These are phyloP conservation scores for Thyridium curvatum DNA, from an alignment of 2,329 filamentous ascomycete species.

Conservation along the genomic window DNA sequence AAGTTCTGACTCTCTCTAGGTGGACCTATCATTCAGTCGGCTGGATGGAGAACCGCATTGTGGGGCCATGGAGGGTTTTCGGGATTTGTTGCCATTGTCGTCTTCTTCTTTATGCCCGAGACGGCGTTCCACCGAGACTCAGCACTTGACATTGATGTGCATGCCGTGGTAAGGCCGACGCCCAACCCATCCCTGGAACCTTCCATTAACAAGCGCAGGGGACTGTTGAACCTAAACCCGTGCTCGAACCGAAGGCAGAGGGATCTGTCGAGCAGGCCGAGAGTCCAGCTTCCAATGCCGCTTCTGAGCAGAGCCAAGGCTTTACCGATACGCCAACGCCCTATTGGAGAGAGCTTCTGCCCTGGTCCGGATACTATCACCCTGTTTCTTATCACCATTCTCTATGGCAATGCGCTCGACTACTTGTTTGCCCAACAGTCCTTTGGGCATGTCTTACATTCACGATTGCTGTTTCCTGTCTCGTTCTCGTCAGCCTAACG, in stretches of 20 bases:
- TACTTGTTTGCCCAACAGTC: conserved; percentile 26
- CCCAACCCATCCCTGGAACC: too few relatives aligned
- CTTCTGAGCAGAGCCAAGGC: too few relatives aligned
- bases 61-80: conserved; percentile 33
- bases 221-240: conserved; percentile 2
- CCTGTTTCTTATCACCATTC: conserved; percentile 26
- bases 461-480: conserved; percentile 26
- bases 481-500: conserved; percentile 18
- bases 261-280: conserved; percentile 11
- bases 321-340: conserved; percentile 13
- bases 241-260: conserved; percentile 11
- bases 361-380: conserved; percentile 30
- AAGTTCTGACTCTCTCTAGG: conserved; percentile 15
- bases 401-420: conserved; percentile 24
- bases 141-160: conserved; percentile 26
- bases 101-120: conserved; percentile 35
- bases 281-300: background rate
- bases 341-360: conserved; percentile 21
- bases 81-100: conserved; percentile 25
- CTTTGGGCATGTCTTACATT: conserved; percentile 30
- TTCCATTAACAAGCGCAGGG: too few relatives aligned
- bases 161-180: too few relatives aligned
- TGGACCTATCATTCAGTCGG: conserved; percentile 28
- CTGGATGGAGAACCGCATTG: conserved; percentile 22
- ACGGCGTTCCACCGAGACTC: conserved; percentile 24